Percentiles rank a stretch among this genome's conserved stretches.
These are phyloP conservation scores for Calonectria pseudoturangicola DNA, from an alignment of 2,329 filamentous ascomycete genomes.

Conservation along the genomic window DNA sequence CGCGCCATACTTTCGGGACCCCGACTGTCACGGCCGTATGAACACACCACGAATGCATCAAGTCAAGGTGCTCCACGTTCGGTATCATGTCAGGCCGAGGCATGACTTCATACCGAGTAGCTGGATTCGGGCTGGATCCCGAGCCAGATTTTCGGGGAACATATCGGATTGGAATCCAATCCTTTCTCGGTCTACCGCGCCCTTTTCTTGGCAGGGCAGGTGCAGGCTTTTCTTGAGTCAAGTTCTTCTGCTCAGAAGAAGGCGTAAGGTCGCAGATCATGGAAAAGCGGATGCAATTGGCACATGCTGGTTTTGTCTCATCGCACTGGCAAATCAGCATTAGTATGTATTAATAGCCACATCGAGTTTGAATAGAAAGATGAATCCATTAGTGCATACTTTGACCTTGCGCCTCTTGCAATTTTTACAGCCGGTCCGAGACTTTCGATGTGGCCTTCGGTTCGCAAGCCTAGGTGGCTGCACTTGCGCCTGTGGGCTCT, in stretches of 20 bases:
- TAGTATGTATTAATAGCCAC: not conserved
- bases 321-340: constrained; percentile 41
- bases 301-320: constrained; percentile 33
- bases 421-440: constrained; percentile 9
- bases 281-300: constrained; percentile 27
- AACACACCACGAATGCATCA: constrained; percentile 22
- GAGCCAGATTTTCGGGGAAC: not conserved
- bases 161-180: constrained; percentile 6
- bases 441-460: constrained; percentile 24
- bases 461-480: not conserved
- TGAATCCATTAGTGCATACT: not conserved
- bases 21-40: constrained; percentile 7
- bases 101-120: constrained; percentile 11
- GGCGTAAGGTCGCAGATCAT: constrained; percentile 27
- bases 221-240: not conserved
- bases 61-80: constrained; percentile 6
- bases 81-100: not conserved
- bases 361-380: not conserved
- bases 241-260: not conserved
- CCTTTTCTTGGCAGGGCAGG: not conserved
- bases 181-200: constrained; percentile 11
- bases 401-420: constrained; percentile 33
- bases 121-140: not conserved
- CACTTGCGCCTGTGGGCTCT: constrained; percentile 4
- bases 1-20: not conserved